Conservation (phyloP, 106 monocot genomes). For the Platanthera zijinensis region DNA sequence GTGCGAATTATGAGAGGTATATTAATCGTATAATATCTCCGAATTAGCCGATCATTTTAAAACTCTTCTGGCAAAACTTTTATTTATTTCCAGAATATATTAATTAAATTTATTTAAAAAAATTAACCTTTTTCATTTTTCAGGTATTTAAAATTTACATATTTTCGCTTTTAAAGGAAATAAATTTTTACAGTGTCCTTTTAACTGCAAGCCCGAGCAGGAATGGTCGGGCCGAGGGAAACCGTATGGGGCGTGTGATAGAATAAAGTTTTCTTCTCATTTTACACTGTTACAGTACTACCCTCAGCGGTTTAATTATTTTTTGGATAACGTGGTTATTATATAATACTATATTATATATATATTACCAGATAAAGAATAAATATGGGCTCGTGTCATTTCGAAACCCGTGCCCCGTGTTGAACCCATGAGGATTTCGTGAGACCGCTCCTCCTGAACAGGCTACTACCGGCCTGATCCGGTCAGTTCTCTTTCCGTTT, state of each 20-base stretch:
- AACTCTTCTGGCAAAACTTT: too few species aligned
- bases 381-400: constrained; percentile 12
- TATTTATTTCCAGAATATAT: not conserved
- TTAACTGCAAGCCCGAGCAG: not conserved
- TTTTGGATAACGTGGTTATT: too few species aligned
- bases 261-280: constrained; percentile 7
- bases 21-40: constrained; percentile 2
- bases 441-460: not conserved
- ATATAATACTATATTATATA: too few species aligned
- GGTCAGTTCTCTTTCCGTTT: not conserved
- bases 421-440: constrained; percentile 10
- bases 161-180: not conserved
- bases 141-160: not conserved
- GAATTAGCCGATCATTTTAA: constrained; percentile 5
- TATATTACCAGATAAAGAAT: not conserved
- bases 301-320: not conserved
- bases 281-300: not conserved
- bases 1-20: constrained; percentile 3
- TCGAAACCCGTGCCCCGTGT: constrained; percentile 7
- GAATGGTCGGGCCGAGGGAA: constrained; percentile 14
- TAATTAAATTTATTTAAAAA: not conserved
- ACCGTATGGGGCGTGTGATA: not conserved
- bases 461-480: not conserved
- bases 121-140: not conserved
- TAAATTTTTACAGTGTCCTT: not conserved